Base-by-base conservation (phyloP, 2,329 filamentous ascomycete species). In the Rutstroemia sydowiana region DNA sequence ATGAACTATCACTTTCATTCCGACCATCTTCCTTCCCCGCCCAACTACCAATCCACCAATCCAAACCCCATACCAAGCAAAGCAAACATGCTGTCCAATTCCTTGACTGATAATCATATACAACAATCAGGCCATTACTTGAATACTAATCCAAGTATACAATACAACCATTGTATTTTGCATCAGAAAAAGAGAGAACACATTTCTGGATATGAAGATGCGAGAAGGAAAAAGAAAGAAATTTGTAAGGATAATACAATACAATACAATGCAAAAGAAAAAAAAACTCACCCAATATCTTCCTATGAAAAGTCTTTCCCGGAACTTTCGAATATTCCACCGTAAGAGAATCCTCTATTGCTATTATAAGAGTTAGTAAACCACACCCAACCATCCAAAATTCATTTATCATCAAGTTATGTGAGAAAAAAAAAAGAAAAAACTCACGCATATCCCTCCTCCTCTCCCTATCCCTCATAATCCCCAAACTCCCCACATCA, bases 271-370 rank as follows among this genome's bases (percentile, higher is more conserved):
- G 13, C 13, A 13, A 32, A 32, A 32, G 6, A 41, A 13, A 21
- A 18, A 47, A 37, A 60, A 40, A 67, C 73, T 69, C 73, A 82
- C 78, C 82, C 39, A 95, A 71, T 13, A 88, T 76, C 69, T 93
- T 96, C 45, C 87, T 80, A 65, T 87, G 81, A 61, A 96, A 95
- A 10, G 81, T 83, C 59, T 82, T 81, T 4, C 92, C 92, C 0
- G 88, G 88, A 2, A 75, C 70, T 55, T 80, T 84, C 13, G 81
- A 79, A 57, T 79, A 81, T 55, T 95, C 89, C 11, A 96, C 82
- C 0, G 89, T 95, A 42, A 96, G 72, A 0, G 86, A 81, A 66
- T 91, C 79, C 41, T 81, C 79, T 28, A 90, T 68, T 34, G 72
- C 78, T 74, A 23, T 45, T 14, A 3, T 2, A 30, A 32, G 4